Percentiles rank a stretch among this genome's conserved stretches.
Evolutionary conservation across 169 alveolate genomes (phyloP).

Genomic region (Babesia caballi): DNA sequence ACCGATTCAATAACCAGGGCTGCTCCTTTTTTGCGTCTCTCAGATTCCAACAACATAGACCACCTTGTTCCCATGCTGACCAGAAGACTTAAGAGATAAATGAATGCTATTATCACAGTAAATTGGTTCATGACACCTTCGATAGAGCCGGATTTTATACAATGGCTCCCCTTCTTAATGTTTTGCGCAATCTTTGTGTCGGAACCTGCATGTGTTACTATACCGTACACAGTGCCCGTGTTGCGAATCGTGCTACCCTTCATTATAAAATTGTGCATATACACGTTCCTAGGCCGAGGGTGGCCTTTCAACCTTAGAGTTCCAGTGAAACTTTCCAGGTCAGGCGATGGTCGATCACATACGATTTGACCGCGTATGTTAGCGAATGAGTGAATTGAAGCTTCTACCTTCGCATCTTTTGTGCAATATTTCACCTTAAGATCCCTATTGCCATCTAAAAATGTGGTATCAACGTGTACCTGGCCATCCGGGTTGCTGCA

Average conservation of each 20-base stretch:
- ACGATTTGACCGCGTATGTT: conserved; percentile 70
- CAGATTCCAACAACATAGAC: conserved; percentile 10
- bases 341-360: conserved; percentile 75
- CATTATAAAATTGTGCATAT: conserved; percentile 71
- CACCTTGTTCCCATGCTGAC: conserved; percentile 53
- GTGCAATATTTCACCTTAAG: conserved; percentile 70
- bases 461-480: conserved; percentile 70
- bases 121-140: conserved; percentile 66
- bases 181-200: conserved; percentile 77
- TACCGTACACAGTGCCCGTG: conserved; percentile 73
- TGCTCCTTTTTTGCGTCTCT: conserved; percentile 16
- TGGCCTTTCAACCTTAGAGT: conserved; percentile 72
- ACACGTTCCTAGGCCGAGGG: conserved; percentile 73
- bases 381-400: conserved; percentile 70
- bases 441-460: conserved; percentile 70
- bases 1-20: conserved; percentile 45
- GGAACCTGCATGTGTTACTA: conserved; percentile 73
- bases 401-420: conserved; percentile 70
- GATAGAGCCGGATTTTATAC: conserved; percentile 60
- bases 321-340: conserved; percentile 73
- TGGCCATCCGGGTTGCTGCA: conserved; percentile 74
- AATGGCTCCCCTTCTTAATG: conserved; percentile 16
- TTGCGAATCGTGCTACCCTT: conserved; percentile 74
- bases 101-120: conserved; percentile 45
- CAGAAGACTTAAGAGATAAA: conserved; percentile 36